Conservation (phyloP, 2,329 filamentous ascomycete genomes). For the Colletotrichum cereale region DNA sequence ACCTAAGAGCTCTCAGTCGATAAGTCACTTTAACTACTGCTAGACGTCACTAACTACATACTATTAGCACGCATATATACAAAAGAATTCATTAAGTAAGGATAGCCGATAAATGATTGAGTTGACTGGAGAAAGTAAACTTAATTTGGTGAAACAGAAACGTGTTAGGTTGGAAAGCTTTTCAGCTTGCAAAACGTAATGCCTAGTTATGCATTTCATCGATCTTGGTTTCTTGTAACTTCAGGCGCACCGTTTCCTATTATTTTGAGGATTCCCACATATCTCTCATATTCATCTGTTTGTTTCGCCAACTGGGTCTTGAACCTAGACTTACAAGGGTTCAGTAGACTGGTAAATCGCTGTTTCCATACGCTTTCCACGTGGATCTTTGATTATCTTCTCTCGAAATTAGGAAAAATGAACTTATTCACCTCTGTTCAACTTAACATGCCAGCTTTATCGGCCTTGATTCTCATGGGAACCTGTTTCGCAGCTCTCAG, state of each 20-base stretch:
- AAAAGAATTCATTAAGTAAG: neutral
- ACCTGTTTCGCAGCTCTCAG: neutral
- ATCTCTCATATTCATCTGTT: neutral
- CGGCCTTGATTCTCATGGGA: neutral
- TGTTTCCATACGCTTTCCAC: neutral
- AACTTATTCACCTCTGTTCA: neutral
- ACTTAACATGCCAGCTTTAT: neutral
- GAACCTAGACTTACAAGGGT: neutral
- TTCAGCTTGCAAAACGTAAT: neutral
- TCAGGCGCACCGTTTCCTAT: too few species aligned
- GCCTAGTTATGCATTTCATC: too few species aligned
- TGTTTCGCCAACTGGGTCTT: rapidly evolving
- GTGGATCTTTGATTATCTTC: neutral
- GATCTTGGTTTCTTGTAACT: too few species aligned
- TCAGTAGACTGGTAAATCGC: neutral
- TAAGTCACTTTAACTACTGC: too few species aligned
- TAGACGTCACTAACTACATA: too few species aligned
- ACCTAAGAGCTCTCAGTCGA: too few species aligned
- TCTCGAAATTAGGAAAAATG: neutral
- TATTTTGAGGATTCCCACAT: too few species aligned
- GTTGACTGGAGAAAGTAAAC: neutral
- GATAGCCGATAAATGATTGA: neutral
- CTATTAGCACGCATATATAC: too few species aligned
- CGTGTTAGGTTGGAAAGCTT: neutral
- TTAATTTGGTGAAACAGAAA: neutral